phyloP scores from a whole-genome alignment of 345 rosid genomes.

The Hibiscus syriacus region DNA sequence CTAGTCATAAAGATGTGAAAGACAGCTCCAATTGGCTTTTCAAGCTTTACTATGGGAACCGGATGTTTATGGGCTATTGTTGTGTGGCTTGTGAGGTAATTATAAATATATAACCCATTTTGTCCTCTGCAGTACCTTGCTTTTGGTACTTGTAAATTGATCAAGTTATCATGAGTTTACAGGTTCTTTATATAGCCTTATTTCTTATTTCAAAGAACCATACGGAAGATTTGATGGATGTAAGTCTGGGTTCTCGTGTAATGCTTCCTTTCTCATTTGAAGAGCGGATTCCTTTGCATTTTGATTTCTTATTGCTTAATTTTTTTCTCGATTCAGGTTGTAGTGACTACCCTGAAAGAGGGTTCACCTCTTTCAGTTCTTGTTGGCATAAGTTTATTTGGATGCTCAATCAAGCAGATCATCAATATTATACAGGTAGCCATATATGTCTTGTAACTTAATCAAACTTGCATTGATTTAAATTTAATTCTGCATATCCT shows the following conservation, averaged over 20 bases:
- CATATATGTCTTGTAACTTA: slow-evolving; percentile 3
- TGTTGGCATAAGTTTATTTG: slow-evolving; percentile 53
- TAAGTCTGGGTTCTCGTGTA: slow-evolving; percentile 21
- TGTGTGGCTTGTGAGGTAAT: slow-evolving; percentile 90
- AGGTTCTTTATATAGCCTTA: slow-evolving; percentile 37
- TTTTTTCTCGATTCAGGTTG: not conserved
- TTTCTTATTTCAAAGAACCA: slow-evolving; percentile 58
- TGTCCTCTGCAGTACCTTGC: not conserved
- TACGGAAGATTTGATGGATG: slow-evolving; percentile 50
- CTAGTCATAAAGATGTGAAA: slow-evolving; percentile 89
- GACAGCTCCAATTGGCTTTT: slow-evolving; percentile 93
- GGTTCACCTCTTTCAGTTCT: slow-evolving; percentile 43
- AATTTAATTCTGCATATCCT: not conserved
- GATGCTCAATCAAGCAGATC: slow-evolving; percentile 76
- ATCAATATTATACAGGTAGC: slow-evolving; percentile 79
- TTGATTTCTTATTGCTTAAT: not conserved
- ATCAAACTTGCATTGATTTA: not conserved
- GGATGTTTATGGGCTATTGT: slow-evolving; percentile 89
- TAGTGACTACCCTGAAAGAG: slow-evolving; percentile 26
- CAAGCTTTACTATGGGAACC: slow-evolving; percentile 81
- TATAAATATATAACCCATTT: slow-evolving; percentile 4
- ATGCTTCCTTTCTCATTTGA: not conserved
- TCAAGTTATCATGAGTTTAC: not conserved
- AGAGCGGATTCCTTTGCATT: not conserved
- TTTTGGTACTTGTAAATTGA: not conserved